Base-by-base conservation (phyloP, 164 flowering plant species). In the Magnolia kwangsiensis region DNA sequence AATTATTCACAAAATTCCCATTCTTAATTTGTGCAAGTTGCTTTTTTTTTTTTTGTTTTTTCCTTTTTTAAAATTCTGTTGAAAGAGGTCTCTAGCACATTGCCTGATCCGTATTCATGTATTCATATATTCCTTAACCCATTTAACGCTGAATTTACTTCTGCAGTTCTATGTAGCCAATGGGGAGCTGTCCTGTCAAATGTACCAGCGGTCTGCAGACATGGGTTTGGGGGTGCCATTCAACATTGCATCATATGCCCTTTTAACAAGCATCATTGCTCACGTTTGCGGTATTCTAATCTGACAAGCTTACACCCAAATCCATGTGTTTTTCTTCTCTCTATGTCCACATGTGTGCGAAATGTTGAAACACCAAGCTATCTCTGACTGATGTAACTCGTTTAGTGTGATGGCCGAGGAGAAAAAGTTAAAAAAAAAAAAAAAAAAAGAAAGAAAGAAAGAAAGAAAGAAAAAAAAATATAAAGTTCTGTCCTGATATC, bases 211-310 rank as follows among this genome's bases (percentile, higher is more conserved):
- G 2, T 96, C 99, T 75, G 98, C 97, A 71, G 99, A 96, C 83
- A 90, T 96, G 95, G 99, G 99, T 71, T 90, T 96, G 31, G 98
- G 99, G 21, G 97, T 94, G 77, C 99, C 99, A 55, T 96, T 96
- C 80, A 96, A 96, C 83, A 90, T 96, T 77, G 98, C 98, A 58
- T 96, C 99, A 67, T 96, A 94, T 86, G 81, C 98, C 73, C 90
- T 94, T 49, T 74, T 96, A 82, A 94, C 97, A 24, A 85, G 94
- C 91, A 91, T 96, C 90, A 87, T 96, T 83, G 98, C 97, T 82
- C 98, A 94, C 81, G 97, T 92, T 87, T 96, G 97, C 85, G 98
- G 98, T 96, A 89, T 67, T 90, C 66, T 50, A 2, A 66, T 23
- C 45, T 49, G 49, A 8, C 68, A 24, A 68, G 71, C 71, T 45